phyloP scores from a whole-genome alignment of 169 alveolate genomes.

The Cryptosporidium sp. region DNA sequence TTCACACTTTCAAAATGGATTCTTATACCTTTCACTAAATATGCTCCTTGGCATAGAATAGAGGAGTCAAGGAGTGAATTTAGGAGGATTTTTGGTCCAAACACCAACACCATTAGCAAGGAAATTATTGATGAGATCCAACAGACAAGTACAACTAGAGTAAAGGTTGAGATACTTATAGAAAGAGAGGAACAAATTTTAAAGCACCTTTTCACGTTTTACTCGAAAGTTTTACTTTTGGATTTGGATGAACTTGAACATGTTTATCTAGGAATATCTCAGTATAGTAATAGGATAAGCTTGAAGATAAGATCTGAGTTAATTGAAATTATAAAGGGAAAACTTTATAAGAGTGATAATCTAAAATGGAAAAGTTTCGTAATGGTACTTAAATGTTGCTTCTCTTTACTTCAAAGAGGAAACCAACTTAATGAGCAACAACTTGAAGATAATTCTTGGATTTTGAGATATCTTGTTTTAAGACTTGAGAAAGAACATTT shows the following conservation, averaged over 20 bases:
- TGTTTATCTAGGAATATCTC: slow-evolving; percentile 59
- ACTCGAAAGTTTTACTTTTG: slow-evolving; percentile 41
- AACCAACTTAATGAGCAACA: slow-evolving; percentile 45
- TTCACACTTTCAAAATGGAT: slow-evolving; percentile 43
- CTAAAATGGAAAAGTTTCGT: slow-evolving; percentile 17
- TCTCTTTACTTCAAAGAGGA: slow-evolving; percentile 40
- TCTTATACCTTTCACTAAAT: slow-evolving; percentile 49
- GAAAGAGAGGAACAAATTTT: slow-evolving; percentile 60
- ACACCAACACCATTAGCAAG: slow-evolving; percentile 7
- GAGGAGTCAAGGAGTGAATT: slow-evolving; percentile 59
- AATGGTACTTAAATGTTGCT: slow-evolving; percentile 30
- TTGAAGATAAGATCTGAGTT: slow-evolving; percentile 42
- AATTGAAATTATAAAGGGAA: slow-evolving; percentile 16
- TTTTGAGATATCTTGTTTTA: slow-evolving; percentile 23
- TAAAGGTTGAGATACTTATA: slow-evolving; percentile 37
- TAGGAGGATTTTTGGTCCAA: slow-evolving; percentile 48
- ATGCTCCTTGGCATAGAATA: slow-evolving; percentile 73
- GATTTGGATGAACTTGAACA: slow-evolving; percentile 58
- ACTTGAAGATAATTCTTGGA: slow-evolving; percentile 61
- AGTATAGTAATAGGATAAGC: slow-evolving; percentile 50
- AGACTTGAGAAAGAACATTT: slow-evolving; percentile 44
- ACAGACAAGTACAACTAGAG: slow-evolving; percentile 57
- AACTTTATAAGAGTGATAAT: slow-evolving; percentile 25
- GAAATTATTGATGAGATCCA: slow-evolving; percentile 57
- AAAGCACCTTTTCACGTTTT: slow-evolving; percentile 55